Conservation (phyloP, 2,329 filamentous ascomycete genomes). For the Leptographium galeiforme region DNA sequence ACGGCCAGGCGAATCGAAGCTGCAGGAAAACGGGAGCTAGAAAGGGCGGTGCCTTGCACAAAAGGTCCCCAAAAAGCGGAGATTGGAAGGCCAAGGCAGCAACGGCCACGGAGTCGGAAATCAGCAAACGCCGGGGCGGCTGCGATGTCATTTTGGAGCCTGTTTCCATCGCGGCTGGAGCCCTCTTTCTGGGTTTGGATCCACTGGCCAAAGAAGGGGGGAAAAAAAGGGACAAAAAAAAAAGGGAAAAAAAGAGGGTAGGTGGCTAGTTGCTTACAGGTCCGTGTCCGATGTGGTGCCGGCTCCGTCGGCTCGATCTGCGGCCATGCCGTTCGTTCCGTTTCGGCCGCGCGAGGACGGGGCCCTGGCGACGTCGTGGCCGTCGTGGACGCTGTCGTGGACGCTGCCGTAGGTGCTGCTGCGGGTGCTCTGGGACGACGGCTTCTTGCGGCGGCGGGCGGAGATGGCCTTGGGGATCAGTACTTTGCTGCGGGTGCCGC, state of each 20-base stretch:
- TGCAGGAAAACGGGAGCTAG: background rate
- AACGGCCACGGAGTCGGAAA: background rate
- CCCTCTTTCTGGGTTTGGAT: background rate
- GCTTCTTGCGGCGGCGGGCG: constrained; percentile 33
- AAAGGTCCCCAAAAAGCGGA: background rate
- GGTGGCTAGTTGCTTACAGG: background rate
- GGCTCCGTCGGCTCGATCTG: constrained; percentile 17
- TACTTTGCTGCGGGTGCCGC: constrained; percentile 29
- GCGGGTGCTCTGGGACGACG: constrained; percentile 16
- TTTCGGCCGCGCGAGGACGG: constrained; percentile 16
- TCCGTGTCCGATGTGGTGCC: background rate
- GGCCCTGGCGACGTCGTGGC: constrained; percentile 13
- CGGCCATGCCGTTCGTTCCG: constrained; percentile 22
- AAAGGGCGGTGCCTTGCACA: background rate
- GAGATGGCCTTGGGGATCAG: constrained; percentile 38
- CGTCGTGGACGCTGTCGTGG: constrained; percentile 14
- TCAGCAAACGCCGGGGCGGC: too few relatives aligned
- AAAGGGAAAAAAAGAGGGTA: background rate
- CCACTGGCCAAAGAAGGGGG: background rate
- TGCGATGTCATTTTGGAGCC: background rate
- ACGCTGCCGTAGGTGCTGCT: background rate
- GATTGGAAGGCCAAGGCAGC: background rate
- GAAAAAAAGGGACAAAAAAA: background rate
- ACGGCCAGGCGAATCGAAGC: background rate
- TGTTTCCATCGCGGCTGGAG: background rate